Evolutionary conservation across 176 grass and related monocot species (phyloP).

Genomic region (Lolium perenne): DNA sequence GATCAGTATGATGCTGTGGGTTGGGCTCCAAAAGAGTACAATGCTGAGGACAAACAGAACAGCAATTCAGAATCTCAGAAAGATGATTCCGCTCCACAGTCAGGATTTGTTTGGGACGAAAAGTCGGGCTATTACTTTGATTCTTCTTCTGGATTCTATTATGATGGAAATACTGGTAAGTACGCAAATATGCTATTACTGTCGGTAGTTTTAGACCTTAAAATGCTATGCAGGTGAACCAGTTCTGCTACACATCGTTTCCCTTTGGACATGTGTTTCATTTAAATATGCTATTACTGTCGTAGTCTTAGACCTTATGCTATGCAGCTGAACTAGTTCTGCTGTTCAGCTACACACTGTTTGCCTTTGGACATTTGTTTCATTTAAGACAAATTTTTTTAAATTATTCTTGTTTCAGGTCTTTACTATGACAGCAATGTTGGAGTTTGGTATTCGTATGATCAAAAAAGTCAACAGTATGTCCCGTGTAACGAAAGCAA

Average conservation of each 20-base stretch:
- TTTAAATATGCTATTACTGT: not conserved
- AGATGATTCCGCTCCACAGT: conserved; percentile 59
- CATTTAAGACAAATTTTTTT: conserved; percentile 10
- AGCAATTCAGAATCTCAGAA: conserved; percentile 53
- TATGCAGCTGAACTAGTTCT: not conserved
- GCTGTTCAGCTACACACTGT: not conserved
- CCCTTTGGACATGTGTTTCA: not conserved
- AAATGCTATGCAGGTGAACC: conserved; percentile 5
- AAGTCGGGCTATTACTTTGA: conserved; percentile 99
- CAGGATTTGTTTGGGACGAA: conserved; percentile 98
- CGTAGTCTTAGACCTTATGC: no score
- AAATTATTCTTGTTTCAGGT: conserved; percentile 59
- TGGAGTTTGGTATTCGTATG: conserved; percentile 83
- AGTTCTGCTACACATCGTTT: conserved; percentile 6
- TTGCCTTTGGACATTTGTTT: not conserved
- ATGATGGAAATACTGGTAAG: conserved; percentile 98
- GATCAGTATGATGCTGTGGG: conserved; percentile 91
- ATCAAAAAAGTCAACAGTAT: conserved; percentile 91
- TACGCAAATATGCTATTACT: conserved; percentile 1
- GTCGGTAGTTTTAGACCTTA: not conserved
- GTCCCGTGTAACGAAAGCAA: conserved; percentile 71
- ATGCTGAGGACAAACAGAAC: conserved; percentile 72
- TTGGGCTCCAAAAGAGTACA: conserved; percentile 97
- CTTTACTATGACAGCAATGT: conserved; percentile 97
- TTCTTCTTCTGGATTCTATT: conserved; percentile 98